These are phyloP conservation scores for Proliferodiscus dingleyae DNA, from an alignment of 2,329 filamentous ascomycete species.

Conservation along the genomic window DNA sequence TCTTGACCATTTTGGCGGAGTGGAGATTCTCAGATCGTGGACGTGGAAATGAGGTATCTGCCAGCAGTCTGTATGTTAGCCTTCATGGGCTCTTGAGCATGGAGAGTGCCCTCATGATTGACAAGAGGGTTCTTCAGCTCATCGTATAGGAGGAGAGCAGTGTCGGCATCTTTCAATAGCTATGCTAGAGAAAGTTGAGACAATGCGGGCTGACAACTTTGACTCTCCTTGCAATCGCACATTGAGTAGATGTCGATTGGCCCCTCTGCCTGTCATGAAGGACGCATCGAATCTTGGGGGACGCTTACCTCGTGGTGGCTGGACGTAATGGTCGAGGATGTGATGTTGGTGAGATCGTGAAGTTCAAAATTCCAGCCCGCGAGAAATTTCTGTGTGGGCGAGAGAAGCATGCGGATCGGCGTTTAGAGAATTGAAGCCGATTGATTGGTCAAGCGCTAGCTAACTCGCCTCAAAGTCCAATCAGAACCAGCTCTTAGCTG, in stretches of 20 bases:
- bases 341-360: conserved; percentile 1
- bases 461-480: neutral
- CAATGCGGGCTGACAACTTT: neutral
- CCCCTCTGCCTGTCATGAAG: conserved; percentile 38
- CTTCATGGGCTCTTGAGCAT: conserved; percentile 56
- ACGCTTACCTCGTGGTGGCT: conserved; percentile 31
- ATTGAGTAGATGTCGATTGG: conserved; percentile 46
- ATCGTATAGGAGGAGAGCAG: conserved; percentile 56
- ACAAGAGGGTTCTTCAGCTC: conserved; percentile 65
- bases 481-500: neutral
- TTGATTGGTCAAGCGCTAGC: no score
- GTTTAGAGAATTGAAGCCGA: neutral
- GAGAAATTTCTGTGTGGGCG: conserved; percentile 1
- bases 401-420: neutral
- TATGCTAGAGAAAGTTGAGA: conserved; percentile 1
- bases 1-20: conserved; percentile 95
- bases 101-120: conserved; percentile 61
- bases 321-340: conserved; percentile 8
- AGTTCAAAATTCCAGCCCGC: conserved; percentile 1
- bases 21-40: conserved; percentile 76
- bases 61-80: conserved; percentile 48
- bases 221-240: conserved; percentile 17
- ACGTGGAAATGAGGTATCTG: conserved; percentile 62
- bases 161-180: conserved; percentile 44
- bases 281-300: conserved; percentile 12